Evolutionary conservation across 2,329 filamentous ascomycete species (phyloP), one percentile per base, ranked within the genome.

Genomic region (Xylaria sp.): DNA sequence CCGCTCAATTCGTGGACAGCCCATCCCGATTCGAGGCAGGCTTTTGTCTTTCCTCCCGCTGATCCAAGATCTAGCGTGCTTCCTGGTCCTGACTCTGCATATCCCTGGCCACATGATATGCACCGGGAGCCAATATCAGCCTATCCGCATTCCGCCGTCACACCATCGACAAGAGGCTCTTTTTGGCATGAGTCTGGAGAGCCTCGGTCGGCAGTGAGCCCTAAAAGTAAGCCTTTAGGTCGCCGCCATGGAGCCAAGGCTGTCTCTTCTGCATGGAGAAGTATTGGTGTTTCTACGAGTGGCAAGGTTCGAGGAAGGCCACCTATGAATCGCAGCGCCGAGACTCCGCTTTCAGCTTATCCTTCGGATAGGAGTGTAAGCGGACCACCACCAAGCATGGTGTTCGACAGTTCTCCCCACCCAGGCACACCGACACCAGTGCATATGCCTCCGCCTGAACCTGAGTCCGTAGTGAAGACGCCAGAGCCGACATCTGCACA

Each of bases 211-310:
- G 92, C 92, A 3, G 84, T 92, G n/a, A 92, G 91, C 3, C 89
- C 91, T 0, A 80, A 82, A 63, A 68, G 70, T 2, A 85, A 87
- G 67, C 80, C 84, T 6, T 80, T 79, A 0, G 78, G 87, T 64
- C 85, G 91, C 64, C 88, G 93, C 3, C 92, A 97, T 78, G 94
- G 94, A 0, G 92, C 94, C 0, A 89, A 89, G 76, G 94, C 93
- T 7, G 93, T 97, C 0, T 97, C 94, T 0, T 97, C 94, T 10
- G 94, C 94, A 0, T 98, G 94, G 94, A 89, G 91, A 64, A 89
- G 89, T 71, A 88, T 86, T 67, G 88, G 88, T 18, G 84, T 86
- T 48, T 84, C 89, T 13, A 82, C 88, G 1, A 88, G 86, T 4
- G 90, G 91, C 1, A 97, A 94, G 78, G 85, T 92, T 15, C 86